A percentile compares a stretch with the other conserved stretches of the same genome.
Evolutionary conservation across 768 basidiomycete genomes (phyloP).

Genomic region (Suillus hirtellus): DNA sequence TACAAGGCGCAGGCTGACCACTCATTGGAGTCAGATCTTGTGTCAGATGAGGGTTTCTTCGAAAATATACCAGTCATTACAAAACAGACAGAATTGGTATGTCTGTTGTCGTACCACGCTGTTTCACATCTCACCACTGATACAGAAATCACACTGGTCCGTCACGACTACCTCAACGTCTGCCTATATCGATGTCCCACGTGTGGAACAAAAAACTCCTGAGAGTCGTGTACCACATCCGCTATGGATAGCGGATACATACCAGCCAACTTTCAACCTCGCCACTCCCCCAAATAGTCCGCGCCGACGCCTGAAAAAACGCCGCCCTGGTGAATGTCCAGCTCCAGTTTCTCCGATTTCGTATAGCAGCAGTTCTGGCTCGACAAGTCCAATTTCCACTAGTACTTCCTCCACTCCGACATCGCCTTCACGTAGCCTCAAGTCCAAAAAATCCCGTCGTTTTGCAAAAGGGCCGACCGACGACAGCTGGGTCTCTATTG

Average conservation of each 20-base stretch:
- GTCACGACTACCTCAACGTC: conserved; percentile 37
- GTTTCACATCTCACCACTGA: neutral
- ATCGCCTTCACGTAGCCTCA: conserved; percentile 20
- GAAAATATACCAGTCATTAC: conserved; percentile 11
- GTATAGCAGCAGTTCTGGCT: neutral
- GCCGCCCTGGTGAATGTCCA: conserved; percentile 20
- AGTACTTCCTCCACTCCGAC: neutral
- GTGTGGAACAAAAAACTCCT: neutral
- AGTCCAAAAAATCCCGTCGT: conserved; percentile 20
- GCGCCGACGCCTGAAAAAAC: conserved; percentile 33
- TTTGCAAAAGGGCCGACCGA: conserved; percentile 17
- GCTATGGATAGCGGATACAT: conserved; percentile 6
- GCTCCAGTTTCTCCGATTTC: conserved; percentile 6
- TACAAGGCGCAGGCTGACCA: conserved; percentile 12
- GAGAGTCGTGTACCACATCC: neutral
- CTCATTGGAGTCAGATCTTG: conserved; percentile 19
- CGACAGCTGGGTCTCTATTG: conserved; percentile 34
- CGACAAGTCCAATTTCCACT: conserved; percentile 9
- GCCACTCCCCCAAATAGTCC: conserved; percentile 21
- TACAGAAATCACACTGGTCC: conserved; percentile 37
- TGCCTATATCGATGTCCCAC: conserved; percentile 25
- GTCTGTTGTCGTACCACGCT: conserved; percentile 1
- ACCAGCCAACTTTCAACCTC: conserved; percentile 14
- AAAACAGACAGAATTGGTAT: conserved; percentile 18
- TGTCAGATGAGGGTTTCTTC: conserved; percentile 19